phyloP scores from a whole-genome alignment of 1,284 basidiomycete genomes.

The Singerocomus rubriflavus region DNA sequence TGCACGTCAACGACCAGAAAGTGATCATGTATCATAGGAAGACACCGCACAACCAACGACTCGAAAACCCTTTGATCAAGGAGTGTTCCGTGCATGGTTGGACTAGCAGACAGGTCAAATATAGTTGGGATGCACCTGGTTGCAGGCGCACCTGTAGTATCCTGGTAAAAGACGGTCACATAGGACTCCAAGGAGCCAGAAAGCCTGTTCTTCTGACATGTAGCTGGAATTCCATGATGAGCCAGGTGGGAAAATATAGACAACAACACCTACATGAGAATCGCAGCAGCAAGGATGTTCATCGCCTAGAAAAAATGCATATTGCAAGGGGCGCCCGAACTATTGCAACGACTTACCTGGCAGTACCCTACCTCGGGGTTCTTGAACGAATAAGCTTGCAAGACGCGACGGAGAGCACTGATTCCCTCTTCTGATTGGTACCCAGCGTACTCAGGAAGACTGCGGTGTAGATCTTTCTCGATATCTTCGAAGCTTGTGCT shows the following conservation, averaged over 20 bases:
- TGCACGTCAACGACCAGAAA: constrained; percentile 93
- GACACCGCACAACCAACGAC: constrained; percentile 86
- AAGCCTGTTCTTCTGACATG: constrained; percentile 99
- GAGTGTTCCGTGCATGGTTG: constrained; percentile 98
- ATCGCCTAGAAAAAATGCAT: constrained; percentile 62
- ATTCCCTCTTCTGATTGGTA: constrained; percentile 91
- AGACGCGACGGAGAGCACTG: constrained; percentile 78
- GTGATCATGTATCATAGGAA: constrained; percentile 93
- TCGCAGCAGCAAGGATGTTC: constrained; percentile 91
- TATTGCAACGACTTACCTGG: constrained; percentile 48
- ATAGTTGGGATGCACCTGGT: neutral
- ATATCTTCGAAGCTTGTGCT: constrained; percentile 97
- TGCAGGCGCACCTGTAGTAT: constrained; percentile 80
- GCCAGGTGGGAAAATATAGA: neutral
- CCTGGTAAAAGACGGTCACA: constrained; percentile 95
- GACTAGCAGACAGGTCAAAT: constrained; percentile 44
- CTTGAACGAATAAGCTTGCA: constrained; percentile 96
- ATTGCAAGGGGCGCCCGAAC: neutral
- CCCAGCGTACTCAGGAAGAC: constrained; percentile 91
- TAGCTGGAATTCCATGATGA: constrained; percentile 56
- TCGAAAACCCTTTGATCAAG: constrained; percentile 99
- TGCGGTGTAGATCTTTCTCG: constrained; percentile 96
- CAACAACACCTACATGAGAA: constrained; percentile 68
- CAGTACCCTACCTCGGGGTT: constrained; percentile 93
- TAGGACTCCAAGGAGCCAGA: constrained; percentile 95